A percentile compares a stretch with the other conserved stretches of the same genome.
Evolutionary conservation across 352 stramenopile genomes (phyloP).

Genomic region (Phytophthora quininea): DNA sequence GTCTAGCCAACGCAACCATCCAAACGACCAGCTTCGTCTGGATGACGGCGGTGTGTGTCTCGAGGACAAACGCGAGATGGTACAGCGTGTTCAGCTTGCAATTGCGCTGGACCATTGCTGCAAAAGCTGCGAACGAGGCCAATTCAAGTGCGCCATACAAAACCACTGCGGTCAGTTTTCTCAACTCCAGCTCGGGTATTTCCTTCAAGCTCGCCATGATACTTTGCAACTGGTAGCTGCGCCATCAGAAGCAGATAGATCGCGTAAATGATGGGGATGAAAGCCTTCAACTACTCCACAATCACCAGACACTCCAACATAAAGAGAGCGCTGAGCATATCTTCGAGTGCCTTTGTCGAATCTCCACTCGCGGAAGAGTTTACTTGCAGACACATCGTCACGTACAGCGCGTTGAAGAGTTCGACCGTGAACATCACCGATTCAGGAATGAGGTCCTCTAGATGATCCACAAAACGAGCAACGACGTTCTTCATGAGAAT

Average conservation of each 20-base stretch:
- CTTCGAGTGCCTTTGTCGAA: neutral
- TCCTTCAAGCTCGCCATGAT: conserved; percentile 32
- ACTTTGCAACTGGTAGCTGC: conserved; percentile 18
- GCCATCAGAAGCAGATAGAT: conserved; percentile 13
- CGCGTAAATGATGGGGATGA: conserved; percentile 34
- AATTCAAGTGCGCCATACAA: conserved; percentile 25
- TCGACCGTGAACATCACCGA: conserved; percentile 39
- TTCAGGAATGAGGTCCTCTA: conserved; percentile 34
- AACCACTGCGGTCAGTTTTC: conserved; percentile 7
- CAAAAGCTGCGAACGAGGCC: conserved; percentile 19
- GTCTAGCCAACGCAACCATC: conserved; percentile 9
- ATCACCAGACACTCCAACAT: conserved; percentile 39
- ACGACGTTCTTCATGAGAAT: conserved; percentile 37
- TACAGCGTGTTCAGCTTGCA: conserved; percentile 19
- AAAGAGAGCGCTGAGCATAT: conserved; percentile 22
- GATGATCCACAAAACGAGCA: conserved; percentile 12
- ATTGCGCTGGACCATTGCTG: conserved; percentile 6
- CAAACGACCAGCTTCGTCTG: conserved; percentile 26
- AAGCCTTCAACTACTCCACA: conserved; percentile 37
- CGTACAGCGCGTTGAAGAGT: conserved; percentile 47
- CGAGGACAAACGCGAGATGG: conserved; percentile 31
- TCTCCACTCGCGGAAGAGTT: neutral
- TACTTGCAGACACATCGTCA: conserved; percentile 38
- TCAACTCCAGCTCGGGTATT: neutral
- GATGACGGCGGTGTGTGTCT: conserved; percentile 23